Percentiles rank a stretch among this genome's conserved stretches.
Evolutionary conservation across 768 basidiomycete genomes (phyloP).

Genomic region (Cystofilobasidium ferigula): DNA sequence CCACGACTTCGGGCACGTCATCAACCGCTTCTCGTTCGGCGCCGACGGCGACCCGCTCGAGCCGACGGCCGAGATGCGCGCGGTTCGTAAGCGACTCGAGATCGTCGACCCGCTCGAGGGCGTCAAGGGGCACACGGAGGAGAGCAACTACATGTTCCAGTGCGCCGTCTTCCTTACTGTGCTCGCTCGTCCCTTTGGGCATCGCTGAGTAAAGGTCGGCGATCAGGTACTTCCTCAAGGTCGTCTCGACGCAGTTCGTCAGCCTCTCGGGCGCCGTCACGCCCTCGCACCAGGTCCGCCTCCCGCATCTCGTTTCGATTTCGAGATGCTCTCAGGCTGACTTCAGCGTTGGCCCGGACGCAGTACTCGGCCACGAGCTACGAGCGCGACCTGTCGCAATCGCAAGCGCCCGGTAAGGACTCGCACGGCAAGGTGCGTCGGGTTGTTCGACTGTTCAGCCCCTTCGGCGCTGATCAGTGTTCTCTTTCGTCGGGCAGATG

Average conservation of each 20-base stretch:
- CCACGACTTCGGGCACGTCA: slow-evolving; percentile 85
- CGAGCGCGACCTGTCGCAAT: slow-evolving; percentile 73
- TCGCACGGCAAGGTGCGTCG: slow-evolving; percentile 35
- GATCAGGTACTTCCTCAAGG: slow-evolving; percentile 97
- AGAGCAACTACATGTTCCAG: slow-evolving; percentile 41
- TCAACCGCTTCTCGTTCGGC: slow-evolving; percentile 71
- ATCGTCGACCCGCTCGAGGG: slow-evolving; percentile 67
- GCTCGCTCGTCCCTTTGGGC: slow-evolving; percentile 13
- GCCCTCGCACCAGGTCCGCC: slow-evolving; percentile 24
- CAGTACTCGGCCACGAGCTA: slow-evolving; percentile 96
- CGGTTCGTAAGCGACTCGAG: slow-evolving; percentile 52
- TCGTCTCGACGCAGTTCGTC: slow-evolving; percentile 87
- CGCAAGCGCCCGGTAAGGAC: slow-evolving; percentile 40
- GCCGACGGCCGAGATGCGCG: slow-evolving; percentile 50
- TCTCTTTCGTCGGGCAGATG: slow-evolving; percentile 23
- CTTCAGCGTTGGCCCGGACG: not conserved
- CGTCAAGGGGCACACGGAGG: slow-evolving; percentile 43
- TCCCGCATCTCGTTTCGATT: slow-evolving; percentile 12
- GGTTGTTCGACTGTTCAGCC: not conserved
- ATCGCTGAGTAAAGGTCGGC: too few species aligned
- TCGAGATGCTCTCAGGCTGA: slow-evolving; percentile 61
- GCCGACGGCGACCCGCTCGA: slow-evolving; percentile 43
- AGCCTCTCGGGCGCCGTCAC: slow-evolving; percentile 58
- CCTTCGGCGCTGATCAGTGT: not conserved
- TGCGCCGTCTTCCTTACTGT: not conserved